A percentile compares a stretch with the other conserved stretches of the same genome.
phyloP scores from a whole-genome alignment of 805 yeast genomes.

The Starmerella floricola region DNA sequence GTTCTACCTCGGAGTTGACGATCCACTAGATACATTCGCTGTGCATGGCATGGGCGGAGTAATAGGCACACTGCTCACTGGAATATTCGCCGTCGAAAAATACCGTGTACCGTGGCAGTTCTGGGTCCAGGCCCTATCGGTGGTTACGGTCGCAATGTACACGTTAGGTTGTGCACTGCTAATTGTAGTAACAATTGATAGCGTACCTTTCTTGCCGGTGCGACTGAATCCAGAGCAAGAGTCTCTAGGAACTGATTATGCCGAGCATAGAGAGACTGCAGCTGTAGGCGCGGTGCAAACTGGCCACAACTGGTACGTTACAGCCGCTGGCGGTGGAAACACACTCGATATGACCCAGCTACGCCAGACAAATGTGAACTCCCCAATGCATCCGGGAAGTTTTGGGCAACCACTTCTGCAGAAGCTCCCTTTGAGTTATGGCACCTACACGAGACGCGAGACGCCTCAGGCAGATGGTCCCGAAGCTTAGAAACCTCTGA shows the following conservation, averaged over 20 bases:
- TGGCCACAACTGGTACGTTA: conserved; percentile 4
- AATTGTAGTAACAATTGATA: conserved; percentile 54
- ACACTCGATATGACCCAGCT: conserved; percentile 8
- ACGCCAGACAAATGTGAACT: conserved; percentile 18
- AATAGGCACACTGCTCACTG: conserved; percentile 54
- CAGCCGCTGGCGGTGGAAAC: not conserved
- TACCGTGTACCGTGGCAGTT: conserved; percentile 43
- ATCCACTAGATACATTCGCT: conserved; percentile 91
- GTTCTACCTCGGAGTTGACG: conserved; percentile 62
- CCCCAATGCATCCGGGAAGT: conserved; percentile 21
- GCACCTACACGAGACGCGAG: conserved; percentile 10
- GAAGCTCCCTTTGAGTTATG: conserved; percentile 19
- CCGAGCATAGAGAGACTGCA: conserved; percentile 84
- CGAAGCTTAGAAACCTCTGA: not conserved
- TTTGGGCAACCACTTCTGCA: conserved; percentile 22
- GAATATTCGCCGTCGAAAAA: conserved; percentile 81
- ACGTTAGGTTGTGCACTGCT: conserved; percentile 61
- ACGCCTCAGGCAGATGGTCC: not conserved
- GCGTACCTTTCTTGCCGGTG: conserved; percentile 66
- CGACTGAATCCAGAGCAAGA: conserved; percentile 82
- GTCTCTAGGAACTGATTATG: conserved; percentile 73
- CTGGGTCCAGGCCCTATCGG: conserved; percentile 79
- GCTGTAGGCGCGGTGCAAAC: conserved; percentile 1
- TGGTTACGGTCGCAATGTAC: conserved; percentile 60
- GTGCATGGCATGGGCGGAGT: conserved; percentile 37